Conservation (phyloP, 2,329 filamentous ascomycete genomes). For the Dothistroma pini region DNA sequence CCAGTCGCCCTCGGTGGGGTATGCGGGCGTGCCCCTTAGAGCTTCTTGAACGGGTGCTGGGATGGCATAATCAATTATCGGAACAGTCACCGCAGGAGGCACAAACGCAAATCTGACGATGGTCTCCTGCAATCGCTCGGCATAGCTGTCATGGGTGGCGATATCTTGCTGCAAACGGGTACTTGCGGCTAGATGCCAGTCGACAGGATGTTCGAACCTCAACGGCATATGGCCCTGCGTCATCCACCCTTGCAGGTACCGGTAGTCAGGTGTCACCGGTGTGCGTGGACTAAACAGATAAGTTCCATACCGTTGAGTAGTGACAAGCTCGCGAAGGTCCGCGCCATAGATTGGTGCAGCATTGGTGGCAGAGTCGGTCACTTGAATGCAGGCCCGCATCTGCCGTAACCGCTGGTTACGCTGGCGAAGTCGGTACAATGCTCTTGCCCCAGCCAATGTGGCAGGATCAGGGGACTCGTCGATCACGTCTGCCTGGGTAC, state of each 20-base stretch:
- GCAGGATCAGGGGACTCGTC: conserved; percentile 24
- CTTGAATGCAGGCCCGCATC: conserved; percentile 28
- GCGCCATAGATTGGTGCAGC: conserved; percentile 29
- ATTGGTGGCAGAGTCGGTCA: conserved; percentile 22
- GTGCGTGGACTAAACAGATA: conserved; percentile 19
- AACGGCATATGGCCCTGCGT: conserved; percentile 23
- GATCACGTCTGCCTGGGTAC: conserved; percentile 19
- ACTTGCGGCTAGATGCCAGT: conserved; percentile 23
- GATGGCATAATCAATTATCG: conserved; percentile 28
- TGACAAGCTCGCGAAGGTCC: conserved; percentile 31
- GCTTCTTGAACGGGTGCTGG: conserved; percentile 24
- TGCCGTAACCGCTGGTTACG: conserved; percentile 27
- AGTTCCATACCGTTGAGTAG: conserved; percentile 19
- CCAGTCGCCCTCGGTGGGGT: conserved; percentile 61
- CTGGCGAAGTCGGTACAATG: conserved; percentile 25
- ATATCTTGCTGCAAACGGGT: conserved; percentile 28
- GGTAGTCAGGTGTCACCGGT: background rate
- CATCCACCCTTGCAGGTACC: conserved; percentile 21
- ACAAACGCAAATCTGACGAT: conserved; percentile 89
- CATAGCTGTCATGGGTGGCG: conserved; percentile 69
- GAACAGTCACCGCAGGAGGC: conserved; percentile 81
- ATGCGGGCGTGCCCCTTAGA: conserved; percentile 24
- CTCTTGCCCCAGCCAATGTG: conserved; percentile 26
- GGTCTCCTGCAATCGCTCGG: conserved; percentile 66
- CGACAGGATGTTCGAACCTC: conserved; percentile 26